Evolutionary conservation across 257 asterid species (phyloP).

Genomic region (Cynanchum wilfordii): DNA sequence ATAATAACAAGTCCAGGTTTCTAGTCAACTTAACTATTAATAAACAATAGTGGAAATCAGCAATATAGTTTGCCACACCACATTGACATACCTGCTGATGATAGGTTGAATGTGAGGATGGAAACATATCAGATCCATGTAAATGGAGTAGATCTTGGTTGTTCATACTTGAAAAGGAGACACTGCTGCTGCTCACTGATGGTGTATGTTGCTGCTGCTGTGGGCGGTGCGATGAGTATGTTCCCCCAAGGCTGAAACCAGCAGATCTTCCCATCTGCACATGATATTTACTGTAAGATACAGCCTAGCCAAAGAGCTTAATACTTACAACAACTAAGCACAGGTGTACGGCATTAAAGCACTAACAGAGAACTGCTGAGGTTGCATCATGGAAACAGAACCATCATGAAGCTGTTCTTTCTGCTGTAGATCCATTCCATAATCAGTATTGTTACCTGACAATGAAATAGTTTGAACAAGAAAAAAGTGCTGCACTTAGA

Average conservation of each 20-base stretch:
- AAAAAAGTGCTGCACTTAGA: neutral
- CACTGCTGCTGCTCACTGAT: conserved; percentile 54
- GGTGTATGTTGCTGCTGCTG: conserved; percentile 81
- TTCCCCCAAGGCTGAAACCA: conserved; percentile 86
- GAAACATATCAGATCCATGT: conserved; percentile 88
- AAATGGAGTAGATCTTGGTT: conserved; percentile 53
- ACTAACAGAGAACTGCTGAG: conserved; percentile 85
- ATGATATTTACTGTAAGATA: conserved; percentile 7
- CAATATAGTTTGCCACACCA: conserved; percentile 5
- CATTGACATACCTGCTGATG: conserved; percentile 64
- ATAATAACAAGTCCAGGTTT: conserved; percentile 2
- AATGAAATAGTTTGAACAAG: conserved; percentile 11
- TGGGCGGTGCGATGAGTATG: conserved; percentile 80
- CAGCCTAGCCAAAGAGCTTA: neutral
- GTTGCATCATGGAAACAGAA: conserved; percentile 85
- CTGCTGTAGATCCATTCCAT: conserved; percentile 76
- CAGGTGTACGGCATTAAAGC: conserved; percentile 20
- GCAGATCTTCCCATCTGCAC: conserved; percentile 90
- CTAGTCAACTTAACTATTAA: neutral
- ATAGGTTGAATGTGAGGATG: conserved; percentile 68
- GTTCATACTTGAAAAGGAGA: conserved; percentile 38
- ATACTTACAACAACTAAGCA: neutral
- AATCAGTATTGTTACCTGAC: conserved; percentile 85
- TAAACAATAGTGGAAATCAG: conserved; percentile 2
- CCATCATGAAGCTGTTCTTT: conserved; percentile 83